These are phyloP conservation scores for Suhomyces coccinellae DNA, from an alignment of 1,139 yeast species.

Conservation along the genomic window DNA sequence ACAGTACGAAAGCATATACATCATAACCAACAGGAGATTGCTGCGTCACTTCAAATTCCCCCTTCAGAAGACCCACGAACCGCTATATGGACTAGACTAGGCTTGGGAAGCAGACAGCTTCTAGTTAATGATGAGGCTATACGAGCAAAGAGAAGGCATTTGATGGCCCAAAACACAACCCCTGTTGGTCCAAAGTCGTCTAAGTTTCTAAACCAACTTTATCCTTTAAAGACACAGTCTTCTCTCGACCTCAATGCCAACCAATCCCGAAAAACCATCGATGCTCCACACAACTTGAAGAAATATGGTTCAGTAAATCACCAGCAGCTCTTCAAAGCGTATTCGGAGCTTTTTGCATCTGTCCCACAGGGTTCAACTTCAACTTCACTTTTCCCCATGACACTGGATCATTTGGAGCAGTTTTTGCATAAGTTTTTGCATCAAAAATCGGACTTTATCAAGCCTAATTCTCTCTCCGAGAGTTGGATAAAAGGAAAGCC, in stretches of 20 bases:
- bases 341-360: constrained; percentile 29
- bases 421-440: constrained; percentile 31
- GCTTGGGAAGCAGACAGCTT: background rate
- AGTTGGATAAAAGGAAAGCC: constrained; percentile 9
- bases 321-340: constrained; percentile 31
- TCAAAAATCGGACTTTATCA: constrained; percentile 22
- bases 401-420: constrained; percentile 41
- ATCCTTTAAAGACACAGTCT: constrained; percentile 25
- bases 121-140: background rate
- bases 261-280: constrained; percentile 7
- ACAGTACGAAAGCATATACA: background rate
- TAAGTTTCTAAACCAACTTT: constrained; percentile 35
- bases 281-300: constrained; percentile 9
- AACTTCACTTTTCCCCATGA: background rate
- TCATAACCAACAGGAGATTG: background rate
- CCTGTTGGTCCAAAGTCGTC: constrained; percentile 3
- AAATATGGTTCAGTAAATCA: constrained; percentile 28
- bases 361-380: background rate
- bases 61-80: background rate
- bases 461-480: constrained; percentile 23
- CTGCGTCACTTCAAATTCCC: background rate
- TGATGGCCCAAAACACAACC: background rate
- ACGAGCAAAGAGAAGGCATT: background rate
- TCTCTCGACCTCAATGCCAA: constrained; percentile 8
- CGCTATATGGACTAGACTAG: background rate